phyloP scores from a whole-genome alignment of 176 grass and related monocot species.

The Carex parvula region DNA sequence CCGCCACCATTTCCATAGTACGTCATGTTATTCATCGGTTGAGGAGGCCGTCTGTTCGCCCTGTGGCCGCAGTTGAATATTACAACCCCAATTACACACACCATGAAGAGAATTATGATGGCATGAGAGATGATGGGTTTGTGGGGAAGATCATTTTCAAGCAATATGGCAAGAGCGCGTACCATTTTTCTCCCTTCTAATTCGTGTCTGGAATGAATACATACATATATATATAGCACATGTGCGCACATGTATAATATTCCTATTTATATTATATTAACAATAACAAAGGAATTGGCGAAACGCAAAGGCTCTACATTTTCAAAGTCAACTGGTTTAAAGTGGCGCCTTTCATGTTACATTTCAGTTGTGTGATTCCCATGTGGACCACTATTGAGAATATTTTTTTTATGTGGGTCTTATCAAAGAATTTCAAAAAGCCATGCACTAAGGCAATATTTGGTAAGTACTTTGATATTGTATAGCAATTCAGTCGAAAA shows the following conservation, averaged over 20 bases:
- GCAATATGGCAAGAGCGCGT: not conserved
- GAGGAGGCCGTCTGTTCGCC: not conserved
- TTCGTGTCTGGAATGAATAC: not conserved
- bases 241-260: not conserved
- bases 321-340: not conserved
- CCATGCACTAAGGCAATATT: not conserved
- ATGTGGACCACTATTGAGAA: not conserved
- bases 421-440: not conserved
- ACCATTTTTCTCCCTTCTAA: not conserved
- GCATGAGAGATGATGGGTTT: not conserved
- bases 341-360: not conserved
- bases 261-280: not conserved
- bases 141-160: not conserved
- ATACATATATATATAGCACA: not conserved
- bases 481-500: not conserved
- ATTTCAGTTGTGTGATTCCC: not conserved
- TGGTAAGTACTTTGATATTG: not conserved
- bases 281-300: not conserved
- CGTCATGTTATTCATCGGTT: not conserved
- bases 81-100: not conserved
- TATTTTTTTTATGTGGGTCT: not conserved
- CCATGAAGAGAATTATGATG: not conserved
- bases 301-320: not conserved
- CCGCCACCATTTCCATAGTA: not conserved
- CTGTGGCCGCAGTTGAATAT: slow-evolving; percentile 19